Conservation (phyloP, 2,329 filamentous ascomycete species). For the Huntiella moniliformis region DNA sequence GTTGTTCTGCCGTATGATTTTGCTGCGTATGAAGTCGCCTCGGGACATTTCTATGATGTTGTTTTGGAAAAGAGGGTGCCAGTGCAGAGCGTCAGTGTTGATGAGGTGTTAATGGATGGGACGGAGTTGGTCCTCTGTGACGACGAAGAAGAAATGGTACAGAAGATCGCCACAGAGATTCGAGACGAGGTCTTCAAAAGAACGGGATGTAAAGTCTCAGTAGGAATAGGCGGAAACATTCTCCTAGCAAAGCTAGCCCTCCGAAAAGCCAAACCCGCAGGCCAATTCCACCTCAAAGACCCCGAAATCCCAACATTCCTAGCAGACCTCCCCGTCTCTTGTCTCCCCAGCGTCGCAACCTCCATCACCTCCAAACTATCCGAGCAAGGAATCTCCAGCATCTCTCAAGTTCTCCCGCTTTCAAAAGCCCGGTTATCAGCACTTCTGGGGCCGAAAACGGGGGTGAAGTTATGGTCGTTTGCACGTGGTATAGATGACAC, state of each 20-base stretch:
- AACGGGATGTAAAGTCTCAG: slow-evolving; percentile 74
- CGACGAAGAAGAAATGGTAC: slow-evolving; percentile 48
- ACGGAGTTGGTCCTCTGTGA: slow-evolving; percentile 43
- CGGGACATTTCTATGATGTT: slow-evolving; percentile 67
- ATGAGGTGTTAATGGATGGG: slow-evolving; percentile 80
- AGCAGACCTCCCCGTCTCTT: slow-evolving; percentile 56
- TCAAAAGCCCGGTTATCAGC: slow-evolving; percentile 58
- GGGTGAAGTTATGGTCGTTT: slow-evolving; percentile 79
- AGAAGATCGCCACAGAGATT: slow-evolving; percentile 43
- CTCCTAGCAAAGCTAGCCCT: slow-evolving; percentile 80
- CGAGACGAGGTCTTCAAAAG: slow-evolving; percentile 50
- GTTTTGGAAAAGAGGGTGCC: slow-evolving; percentile 63
- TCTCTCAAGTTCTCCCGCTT: slow-evolving; percentile 63
- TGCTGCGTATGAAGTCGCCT: slow-evolving; percentile 81
- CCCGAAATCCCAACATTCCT: slow-evolving; percentile 63
- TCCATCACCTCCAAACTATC: slow-evolving; percentile 78
- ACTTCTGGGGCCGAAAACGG: slow-evolving; percentile 74
- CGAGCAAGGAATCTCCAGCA: slow-evolving; percentile 62
- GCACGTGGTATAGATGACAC: slow-evolving; percentile 68
- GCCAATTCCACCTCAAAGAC: slow-evolving; percentile 73
- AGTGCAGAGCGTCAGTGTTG: slow-evolving; percentile 92
- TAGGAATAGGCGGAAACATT: slow-evolving; percentile 84
- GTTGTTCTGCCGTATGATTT: slow-evolving; percentile 94
- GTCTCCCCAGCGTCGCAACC: slow-evolving; percentile 79
- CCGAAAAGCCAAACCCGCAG: slow-evolving; percentile 81